These are phyloP conservation scores for Fusarium sp. DNA, from an alignment of 2,329 filamentous ascomycete species.

Conservation along the genomic window DNA sequence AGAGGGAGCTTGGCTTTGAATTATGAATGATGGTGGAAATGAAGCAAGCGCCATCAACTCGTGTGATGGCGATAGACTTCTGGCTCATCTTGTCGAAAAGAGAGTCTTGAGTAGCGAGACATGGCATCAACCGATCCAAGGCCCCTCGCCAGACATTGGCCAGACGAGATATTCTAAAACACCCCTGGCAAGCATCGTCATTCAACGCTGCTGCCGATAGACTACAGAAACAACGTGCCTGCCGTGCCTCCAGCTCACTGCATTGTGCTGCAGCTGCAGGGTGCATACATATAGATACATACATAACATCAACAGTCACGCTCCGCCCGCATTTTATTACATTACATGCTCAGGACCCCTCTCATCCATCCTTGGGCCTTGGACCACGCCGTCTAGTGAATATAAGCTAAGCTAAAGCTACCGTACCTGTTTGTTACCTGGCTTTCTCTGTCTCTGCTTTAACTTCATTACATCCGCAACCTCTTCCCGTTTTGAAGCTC, in stretches of 20 bases:
- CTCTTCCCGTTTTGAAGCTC: conserved; percentile 18
- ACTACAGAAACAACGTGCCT: conserved; percentile 39
- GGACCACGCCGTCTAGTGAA: conserved; percentile 28
- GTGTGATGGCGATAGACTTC: conserved; percentile 8
- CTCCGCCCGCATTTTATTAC: conserved; percentile 35
- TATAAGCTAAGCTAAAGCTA: conserved; percentile 27
- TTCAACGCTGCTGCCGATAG: conserved; percentile 39
- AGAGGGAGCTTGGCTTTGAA: conserved; percentile 24
- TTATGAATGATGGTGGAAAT: conserved; percentile 32
- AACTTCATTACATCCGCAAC: conserved; percentile 20
- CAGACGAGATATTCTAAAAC: not conserved
- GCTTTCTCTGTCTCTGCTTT: conserved; percentile 24
- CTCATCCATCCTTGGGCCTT: conserved; percentile 25
- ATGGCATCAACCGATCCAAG: conserved; percentile 25
- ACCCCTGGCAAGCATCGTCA: conserved; percentile 43
- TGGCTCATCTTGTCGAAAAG: conserved; percentile 19
- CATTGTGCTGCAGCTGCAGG: conserved; percentile 34
- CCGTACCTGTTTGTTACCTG: not conserved
- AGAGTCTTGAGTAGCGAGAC: conserved; percentile 35
- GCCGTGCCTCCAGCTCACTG: conserved; percentile 23
- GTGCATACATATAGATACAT: conserved; percentile 20
- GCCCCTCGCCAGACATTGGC: conserved; percentile 14
- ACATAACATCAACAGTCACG: conserved; percentile 41
- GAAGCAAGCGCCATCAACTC: conserved; percentile 19
- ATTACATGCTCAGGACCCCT: conserved; percentile 34